Evolutionary conservation across 139 green algal genomes (phyloP).

Genomic region (Auxenochlorella pyrenoidosa): DNA sequence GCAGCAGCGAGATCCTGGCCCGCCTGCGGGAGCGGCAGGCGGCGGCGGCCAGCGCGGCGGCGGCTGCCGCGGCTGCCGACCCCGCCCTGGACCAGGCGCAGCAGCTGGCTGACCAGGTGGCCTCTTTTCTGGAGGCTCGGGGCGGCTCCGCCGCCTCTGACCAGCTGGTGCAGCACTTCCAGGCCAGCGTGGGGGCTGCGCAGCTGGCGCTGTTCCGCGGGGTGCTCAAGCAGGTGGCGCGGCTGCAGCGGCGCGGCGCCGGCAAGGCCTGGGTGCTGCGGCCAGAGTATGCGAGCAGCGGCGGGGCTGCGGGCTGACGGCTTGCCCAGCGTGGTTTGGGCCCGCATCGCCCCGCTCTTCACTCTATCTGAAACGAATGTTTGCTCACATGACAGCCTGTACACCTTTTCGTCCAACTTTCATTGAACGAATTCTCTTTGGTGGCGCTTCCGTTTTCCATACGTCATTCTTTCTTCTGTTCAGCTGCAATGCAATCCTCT

Average conservation of each 20-base stretch:
- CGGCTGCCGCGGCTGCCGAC: slow-evolving; percentile 4
- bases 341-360: background rate
- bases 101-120: slow-evolving; percentile 57
- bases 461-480: background rate
- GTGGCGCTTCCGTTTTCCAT: background rate
- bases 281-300: slow-evolving; percentile 46
- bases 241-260: slow-evolving; percentile 45
- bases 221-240: slow-evolving; percentile 76
- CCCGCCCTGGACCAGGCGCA: slow-evolving; percentile 42
- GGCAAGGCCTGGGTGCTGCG: slow-evolving; percentile 74
- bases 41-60: slow-evolving; percentile 21
- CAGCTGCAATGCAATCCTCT: background rate
- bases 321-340: background rate
- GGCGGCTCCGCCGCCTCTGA: slow-evolving; percentile 57
- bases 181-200: slow-evolving; percentile 36
- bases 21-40: slow-evolving; percentile 55
- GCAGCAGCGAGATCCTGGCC: slow-evolving; percentile 60
- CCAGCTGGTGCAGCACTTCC: slow-evolving; percentile 72
- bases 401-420: background rate
- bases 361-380: background rate
- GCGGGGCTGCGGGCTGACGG: background rate
- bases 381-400: background rate
- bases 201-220: slow-evolving; percentile 77
- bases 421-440: background rate
- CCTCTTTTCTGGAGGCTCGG: slow-evolving; percentile 58